Base-by-base conservation (phyloP, 2,329 filamentous ascomycete species). In the Ceratocystis huliohia region DNA sequence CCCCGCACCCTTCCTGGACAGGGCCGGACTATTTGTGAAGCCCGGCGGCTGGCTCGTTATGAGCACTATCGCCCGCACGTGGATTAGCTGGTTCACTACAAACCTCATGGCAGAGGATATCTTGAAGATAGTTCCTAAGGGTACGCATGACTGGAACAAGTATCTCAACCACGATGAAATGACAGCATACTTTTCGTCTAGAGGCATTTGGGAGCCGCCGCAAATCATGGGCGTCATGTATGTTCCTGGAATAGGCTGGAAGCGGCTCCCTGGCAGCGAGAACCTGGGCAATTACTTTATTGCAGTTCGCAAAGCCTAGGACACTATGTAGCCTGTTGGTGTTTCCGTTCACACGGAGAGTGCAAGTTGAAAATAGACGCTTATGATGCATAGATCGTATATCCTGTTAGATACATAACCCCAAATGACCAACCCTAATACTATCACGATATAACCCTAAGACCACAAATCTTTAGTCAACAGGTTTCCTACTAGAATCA, bases 231-330 rank as follows among this genome's bases (percentile, higher is more conserved):
- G 94, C 0, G 90, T 96, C 7, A 81, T 96, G 61, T 99, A 96
- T 78, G 82, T 97, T 65, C 94, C 94, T 0, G 91, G 90, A 0
- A 67, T 96, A 57, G 94, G 94, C 2, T 97, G 94, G 94, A 91
- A 82, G 77, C 84, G 90, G 74, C 86, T 96, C 3, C 75, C 77
- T 28, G 89, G 90, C 2, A 88, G 91, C 72, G 93, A 97, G 78
- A 85, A 84, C 73, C 84, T 90, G 73, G 93, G 93, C 8, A 99
- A 99, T 75, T 99, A 97, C 77, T 97, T 99, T 76, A 96, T 96
- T 75, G 94, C 84, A 7, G 86, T 96, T 56, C 84, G 86, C 76
- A 77, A 76, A 70, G 73, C 72, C 37, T 69, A 65, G 4, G 57
- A 64, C 45, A 28, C 53, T 15, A 25, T 28, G 28, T 68, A 63